Base-by-base conservation (phyloP, 2,329 filamentous ascomycete genomes). In the Aspergillus aculeatus region DNA sequence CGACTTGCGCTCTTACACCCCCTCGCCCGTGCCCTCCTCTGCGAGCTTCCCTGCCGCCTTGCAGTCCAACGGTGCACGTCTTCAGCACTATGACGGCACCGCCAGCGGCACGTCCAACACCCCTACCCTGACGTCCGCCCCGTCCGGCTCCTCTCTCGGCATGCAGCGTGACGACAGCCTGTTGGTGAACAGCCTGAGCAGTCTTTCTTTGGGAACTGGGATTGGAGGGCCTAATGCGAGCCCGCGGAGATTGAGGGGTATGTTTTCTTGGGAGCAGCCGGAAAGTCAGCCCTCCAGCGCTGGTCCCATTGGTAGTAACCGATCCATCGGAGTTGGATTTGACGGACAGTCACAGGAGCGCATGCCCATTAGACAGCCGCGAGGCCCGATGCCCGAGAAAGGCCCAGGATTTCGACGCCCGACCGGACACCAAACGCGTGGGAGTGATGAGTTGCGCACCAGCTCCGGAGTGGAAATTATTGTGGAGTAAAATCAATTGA, bases 1-100 rank as follows among this genome's bases (percentile, higher is more conserved):
- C 38, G 95, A 99, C 73, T 81, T 99, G 64, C 90, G 94, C 65
- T 96, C 93, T 1, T 96, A 96, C 78, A 97, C 93, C 16, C 94
- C 94, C 11, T 98, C 94, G 68, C 94, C 95, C 5, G 94, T 91
- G 3, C 89, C 89, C 7, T 96, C 95, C 12, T 92, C 91, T 19
- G 91, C 91, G 5, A 96, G 92, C 80, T 96, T 96, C 73, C 88
- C 91, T 57, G 86, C 86, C 64, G 85, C 83, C 61, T 80, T 91
- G 53, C 82, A 82, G 69, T 82, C 84, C 64, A 88, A 87, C 66
- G 84, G 87, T 57, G 80, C 84, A 50, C 83, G 86, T 57, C 84
- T 88, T 64, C 83, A 84, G 62, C 70, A 73, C 50, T 84, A 86
- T 60, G 84, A 88, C 66, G 81, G 81, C 63, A 75, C 79, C 12